Conservation (phyloP, 2,329 filamentous ascomycete species). For the Ascocoryne sarcoides region DNA sequence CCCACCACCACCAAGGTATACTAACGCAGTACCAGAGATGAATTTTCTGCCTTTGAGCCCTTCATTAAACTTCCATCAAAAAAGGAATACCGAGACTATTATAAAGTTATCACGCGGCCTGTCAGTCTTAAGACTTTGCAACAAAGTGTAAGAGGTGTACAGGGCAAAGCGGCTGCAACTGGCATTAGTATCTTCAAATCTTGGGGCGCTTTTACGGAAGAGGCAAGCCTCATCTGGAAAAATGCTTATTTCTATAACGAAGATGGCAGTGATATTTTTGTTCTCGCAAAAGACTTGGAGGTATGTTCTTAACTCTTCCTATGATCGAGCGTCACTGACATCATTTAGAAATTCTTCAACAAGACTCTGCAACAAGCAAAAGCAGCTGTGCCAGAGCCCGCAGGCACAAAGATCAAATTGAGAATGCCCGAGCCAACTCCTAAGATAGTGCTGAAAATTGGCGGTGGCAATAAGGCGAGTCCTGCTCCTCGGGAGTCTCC, state of each 20-base stretch:
- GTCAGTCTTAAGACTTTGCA: slow-evolving; percentile 70
- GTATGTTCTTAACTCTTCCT: slow-evolving; percentile 36
- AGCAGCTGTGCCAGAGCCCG: slow-evolving; percentile 60
- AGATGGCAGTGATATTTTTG: slow-evolving; percentile 77
- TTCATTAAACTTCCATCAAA: slow-evolving; percentile 74
- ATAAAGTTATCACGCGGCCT: slow-evolving; percentile 72
- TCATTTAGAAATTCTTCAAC: slow-evolving; percentile 55
- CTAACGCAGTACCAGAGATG: slow-evolving; percentile 39
- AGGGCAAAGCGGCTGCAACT: slow-evolving; percentile 55
- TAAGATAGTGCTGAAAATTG: slow-evolving; percentile 66
- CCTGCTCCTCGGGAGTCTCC: slow-evolving; percentile 44
- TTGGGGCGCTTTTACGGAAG: slow-evolving; percentile 76
- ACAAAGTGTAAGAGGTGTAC: slow-evolving; percentile 66
- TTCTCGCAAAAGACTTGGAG: slow-evolving; percentile 70
- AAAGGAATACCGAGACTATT: slow-evolving; percentile 68
- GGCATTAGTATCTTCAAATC: slow-evolving; percentile 63
- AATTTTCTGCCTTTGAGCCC: slow-evolving; percentile 60
- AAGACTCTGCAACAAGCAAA: slow-evolving; percentile 64
- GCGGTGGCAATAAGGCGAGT: slow-evolving; percentile 41
- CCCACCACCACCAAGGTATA: no score
- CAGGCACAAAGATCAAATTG: slow-evolving; percentile 71
- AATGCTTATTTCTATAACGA: slow-evolving; percentile 90
- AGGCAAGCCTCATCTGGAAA: slow-evolving; percentile 72
- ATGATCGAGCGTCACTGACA: slow-evolving; percentile 10
- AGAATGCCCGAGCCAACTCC: slow-evolving; percentile 49